These are phyloP conservation scores for Globisporangium orthogonon DNA, from an alignment of 352 stramenopile species.

Conservation along the genomic window DNA sequence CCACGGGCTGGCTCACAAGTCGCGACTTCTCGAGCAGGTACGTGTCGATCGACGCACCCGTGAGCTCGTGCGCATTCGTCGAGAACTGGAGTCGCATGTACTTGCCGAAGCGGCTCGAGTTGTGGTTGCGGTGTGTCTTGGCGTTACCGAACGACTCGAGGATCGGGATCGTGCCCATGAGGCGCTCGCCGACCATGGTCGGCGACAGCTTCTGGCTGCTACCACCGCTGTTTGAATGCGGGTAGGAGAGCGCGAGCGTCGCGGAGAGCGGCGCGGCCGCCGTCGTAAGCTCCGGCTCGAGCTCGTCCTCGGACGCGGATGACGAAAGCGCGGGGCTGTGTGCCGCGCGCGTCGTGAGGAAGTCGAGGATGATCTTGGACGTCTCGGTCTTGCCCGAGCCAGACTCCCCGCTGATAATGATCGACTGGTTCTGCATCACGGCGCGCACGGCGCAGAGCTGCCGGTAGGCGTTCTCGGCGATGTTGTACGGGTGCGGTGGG, in stretches of 20 bases:
- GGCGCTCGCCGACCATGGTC: slow-evolving; percentile 57
- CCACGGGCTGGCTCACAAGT: slow-evolving; percentile 37
- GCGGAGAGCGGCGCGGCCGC: slow-evolving; percentile 34
- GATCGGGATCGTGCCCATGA: slow-evolving; percentile 90
- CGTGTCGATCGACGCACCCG: slow-evolving; percentile 39
- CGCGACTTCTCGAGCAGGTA: background rate
- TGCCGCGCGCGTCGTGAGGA: slow-evolving; percentile 68
- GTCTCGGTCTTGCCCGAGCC: slow-evolving; percentile 94
- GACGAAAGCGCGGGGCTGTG: slow-evolving; percentile 37
- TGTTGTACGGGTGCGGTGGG: slow-evolving; percentile 79
- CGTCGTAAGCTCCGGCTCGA: slow-evolving; percentile 57
- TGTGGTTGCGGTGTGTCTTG: slow-evolving; percentile 88
- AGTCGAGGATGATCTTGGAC: slow-evolving; percentile 91
- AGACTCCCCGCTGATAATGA: slow-evolving; percentile 93
- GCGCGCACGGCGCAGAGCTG: slow-evolving; percentile 74
- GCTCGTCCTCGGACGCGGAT: slow-evolving; percentile 44
- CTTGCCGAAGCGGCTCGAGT: slow-evolving; percentile 90
- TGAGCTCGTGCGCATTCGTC: slow-evolving; percentile 61
- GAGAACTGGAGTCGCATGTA: slow-evolving; percentile 87
- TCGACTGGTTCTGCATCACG: slow-evolving; percentile 91
- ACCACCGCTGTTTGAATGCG: slow-evolving; percentile 46
- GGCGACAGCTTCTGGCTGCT: slow-evolving; percentile 51
- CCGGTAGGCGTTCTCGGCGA: slow-evolving; percentile 79
- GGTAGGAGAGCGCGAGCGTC: slow-evolving; percentile 62
- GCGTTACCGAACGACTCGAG: slow-evolving; percentile 88